Evolutionary conservation across 768 basidiomycete species (phyloP), one percentile per base, ranked within the genome.

Genomic region (Candolleomyces efflorescens): DNA sequence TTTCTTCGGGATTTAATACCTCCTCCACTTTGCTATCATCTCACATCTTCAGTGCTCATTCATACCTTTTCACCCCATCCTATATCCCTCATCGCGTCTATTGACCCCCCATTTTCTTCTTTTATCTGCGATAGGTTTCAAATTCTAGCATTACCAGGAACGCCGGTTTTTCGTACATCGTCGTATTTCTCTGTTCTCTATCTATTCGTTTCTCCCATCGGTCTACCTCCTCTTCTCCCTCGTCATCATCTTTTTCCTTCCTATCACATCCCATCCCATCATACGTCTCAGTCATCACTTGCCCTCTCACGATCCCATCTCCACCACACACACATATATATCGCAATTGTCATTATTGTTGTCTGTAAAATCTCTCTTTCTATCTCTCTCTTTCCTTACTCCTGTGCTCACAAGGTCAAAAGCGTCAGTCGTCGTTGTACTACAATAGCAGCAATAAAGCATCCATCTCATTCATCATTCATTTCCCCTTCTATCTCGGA

Each of bases 401-500:
- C n/a, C 23, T 24, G 32, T 32, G 32, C 48, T 49, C 48, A 49
- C n/a, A 49, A 26, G 17, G n/a, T 23, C 22, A 52, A 53, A 37
- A n/a, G 22, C 10, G 13, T 11, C 5, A 11, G n/a, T 17, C 24
- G 24, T 17, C 17, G 23, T 53, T 53, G 23, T 24, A 27, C 12
- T 53, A 18, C 32, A 17, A 32, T 53, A 53, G 36, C 51, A 53
- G 36, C 51, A 53, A 53, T 17, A 44, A n/a, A 49, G 15, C 48
- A 32, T 32, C 32, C 32, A 5, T 32, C 32, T 49, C 48, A 11
- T 10, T 47, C 11, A 20, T 15, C 18, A 24, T 22, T 55, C 47
- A 58, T 52, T 39, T 39, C 47, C 45, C 53, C 53, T 51, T 32
- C 32, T 11, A 5, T 32, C 32, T 49, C 48, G 50, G 53, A 56